Conservation (phyloP, 1,139 yeast genomes). For the Pichia sp. region DNA sequence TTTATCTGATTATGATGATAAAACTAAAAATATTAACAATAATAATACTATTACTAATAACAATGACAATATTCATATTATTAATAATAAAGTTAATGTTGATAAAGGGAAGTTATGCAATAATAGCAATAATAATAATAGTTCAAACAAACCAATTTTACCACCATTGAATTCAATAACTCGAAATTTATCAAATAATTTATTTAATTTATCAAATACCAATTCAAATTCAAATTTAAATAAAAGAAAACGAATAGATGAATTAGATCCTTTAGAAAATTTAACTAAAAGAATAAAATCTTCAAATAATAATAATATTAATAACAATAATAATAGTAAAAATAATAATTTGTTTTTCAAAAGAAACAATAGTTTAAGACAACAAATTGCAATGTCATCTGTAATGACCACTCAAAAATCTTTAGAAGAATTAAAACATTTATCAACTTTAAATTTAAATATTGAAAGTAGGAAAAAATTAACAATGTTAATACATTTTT, state of each 20-base stretch:
- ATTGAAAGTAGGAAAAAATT: constrained; percentile 31
- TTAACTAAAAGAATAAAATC: too few species aligned
- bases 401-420: constrained; percentile 27
- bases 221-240: too few species aligned
- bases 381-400: constrained; percentile 26
- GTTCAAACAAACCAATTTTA: too few species aligned
- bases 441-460: constrained; percentile 28
- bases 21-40: not conserved
- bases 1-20: not conserved
- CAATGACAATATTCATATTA: too few species aligned
- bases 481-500: constrained; percentile 31
- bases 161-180: too few species aligned
- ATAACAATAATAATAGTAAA: not conserved
- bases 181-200: too few species aligned
- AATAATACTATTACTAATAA: not conserved
- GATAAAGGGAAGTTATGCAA: too few species aligned
- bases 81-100: too few species aligned
- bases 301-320: not conserved
- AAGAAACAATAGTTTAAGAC: constrained; percentile 18
- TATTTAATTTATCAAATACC: too few species aligned
- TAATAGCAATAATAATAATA: too few species aligned
- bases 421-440: constrained; percentile 28
- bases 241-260: too few species aligned
- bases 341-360: not conserved
- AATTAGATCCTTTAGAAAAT: too few species aligned